A percentile compares a stretch with the other conserved stretches of the same genome.
Conservation (phyloP, 2,329 filamentous ascomycete genomes). For the Zalaria sp. region DNA sequence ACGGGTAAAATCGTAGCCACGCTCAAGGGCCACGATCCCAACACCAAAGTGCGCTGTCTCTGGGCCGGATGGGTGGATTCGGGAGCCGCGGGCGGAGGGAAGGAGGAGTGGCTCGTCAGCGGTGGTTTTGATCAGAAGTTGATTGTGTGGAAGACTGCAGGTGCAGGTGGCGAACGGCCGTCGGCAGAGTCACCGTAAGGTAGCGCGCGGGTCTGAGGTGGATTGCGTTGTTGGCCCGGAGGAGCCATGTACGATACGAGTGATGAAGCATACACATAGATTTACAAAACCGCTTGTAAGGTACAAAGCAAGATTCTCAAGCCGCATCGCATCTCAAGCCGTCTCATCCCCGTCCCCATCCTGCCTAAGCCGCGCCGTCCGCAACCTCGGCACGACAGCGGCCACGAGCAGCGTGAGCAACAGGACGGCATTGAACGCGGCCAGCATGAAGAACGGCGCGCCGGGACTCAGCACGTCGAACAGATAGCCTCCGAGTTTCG, state of each 20-base stretch:
- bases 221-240: too few species aligned
- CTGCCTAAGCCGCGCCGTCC: too few species aligned
- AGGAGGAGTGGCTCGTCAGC: constrained; percentile 43
- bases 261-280: too few species aligned
- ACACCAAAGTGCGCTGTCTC: constrained; percentile 44
- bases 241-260: too few species aligned
- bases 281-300: too few species aligned
- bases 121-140: constrained; percentile 51
- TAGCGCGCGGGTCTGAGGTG: too few species aligned
- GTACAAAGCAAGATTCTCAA: too few species aligned
- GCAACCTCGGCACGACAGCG: too few species aligned
- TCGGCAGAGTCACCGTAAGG: too few species aligned
- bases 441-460: constrained; percentile 91
- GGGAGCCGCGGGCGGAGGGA: constrained; percentile 6
- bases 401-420: constrained; percentile 23
- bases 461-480: constrained; percentile 65
- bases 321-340: too few species aligned
- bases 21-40: constrained; percentile 41
- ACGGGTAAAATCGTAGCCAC: constrained; percentile 41
- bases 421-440: constrained; percentile 65
- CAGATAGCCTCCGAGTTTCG: constrained; percentile 74
- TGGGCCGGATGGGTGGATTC: constrained; percentile 35
- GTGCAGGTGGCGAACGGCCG: not conserved
- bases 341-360: too few species aligned
- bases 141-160: constrained; percentile 37